Evolutionary conservation across 1,284 basidiomycete species (phyloP), one percentile per base, ranked within the genome.

Genomic region (Caloboletus inedulis): DNA sequence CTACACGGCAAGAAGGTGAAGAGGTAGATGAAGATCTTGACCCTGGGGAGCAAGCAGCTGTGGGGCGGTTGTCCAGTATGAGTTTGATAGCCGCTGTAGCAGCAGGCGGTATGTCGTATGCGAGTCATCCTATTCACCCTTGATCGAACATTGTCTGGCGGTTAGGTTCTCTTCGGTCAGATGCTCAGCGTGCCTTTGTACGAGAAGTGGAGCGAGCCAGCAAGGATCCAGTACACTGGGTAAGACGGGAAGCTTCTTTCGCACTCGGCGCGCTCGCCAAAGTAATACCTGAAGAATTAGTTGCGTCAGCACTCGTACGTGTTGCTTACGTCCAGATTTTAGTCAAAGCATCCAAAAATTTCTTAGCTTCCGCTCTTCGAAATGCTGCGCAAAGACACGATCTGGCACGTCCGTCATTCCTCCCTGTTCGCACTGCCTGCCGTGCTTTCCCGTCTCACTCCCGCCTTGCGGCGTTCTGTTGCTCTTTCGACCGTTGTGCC

Each of bases 11-110:
- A 52, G 56, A 57, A 27, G 5, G 21, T 30, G 54, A 55, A 37
- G 54, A 63, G 30, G 19, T 39, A n/a, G 68, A 56, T 16, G 66
- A 71, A 51, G 68, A 68, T 43, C 48, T 66, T 29, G 75, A 78
- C 44, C 68, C 74, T 16, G 72, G 70, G 43, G 77, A 75, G 61
- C 92, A 96, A 66, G 91, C 90, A 13, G 85, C 90, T 2, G 81
- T 95, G 16, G 95, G 94, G 3, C 81, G 94, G 53, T 78, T 96
- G 49, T 91, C 92, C 7, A 94, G 93, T 55, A 93, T 98, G 87
- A 94, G 91, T 65, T 74, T 98, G 52, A 91, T 98, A 72, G 92
- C 91, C 33, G 89, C 91, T 7, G 85, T 94, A 30, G 81, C 86
- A 31, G 85, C 87, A 8, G 83, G 81, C 55, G 85, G 87, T 89